Conservation (phyloP, 2,329 filamentous ascomycete species). For the Fonsecaea pugnacius region DNA sequence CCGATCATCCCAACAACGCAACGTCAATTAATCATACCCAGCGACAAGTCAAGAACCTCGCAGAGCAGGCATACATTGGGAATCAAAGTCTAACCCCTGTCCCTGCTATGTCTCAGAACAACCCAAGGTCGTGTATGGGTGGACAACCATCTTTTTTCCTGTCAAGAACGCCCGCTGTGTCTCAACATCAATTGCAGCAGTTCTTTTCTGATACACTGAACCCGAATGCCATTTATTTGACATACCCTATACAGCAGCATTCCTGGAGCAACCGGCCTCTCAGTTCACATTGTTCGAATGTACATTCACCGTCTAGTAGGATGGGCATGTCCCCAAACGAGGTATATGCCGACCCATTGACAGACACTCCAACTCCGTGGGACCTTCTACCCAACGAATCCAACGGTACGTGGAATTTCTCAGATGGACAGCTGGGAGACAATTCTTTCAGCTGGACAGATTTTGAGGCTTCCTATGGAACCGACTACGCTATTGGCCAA, state of each 20-base stretch:
- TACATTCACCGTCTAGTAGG: constrained; percentile 20
- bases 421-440: constrained; percentile 26
- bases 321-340: constrained; percentile 22
- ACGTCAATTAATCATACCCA: constrained; percentile 34
- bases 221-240: constrained; percentile 32
- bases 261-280: constrained; percentile 32
- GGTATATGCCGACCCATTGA: constrained; percentile 18
- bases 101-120: constrained; percentile 23
- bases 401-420: constrained; percentile 33
- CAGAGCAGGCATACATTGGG: constrained; percentile 29
- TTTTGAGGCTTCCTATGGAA: constrained; percentile 29
- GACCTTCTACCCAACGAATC: constrained; percentile 26
- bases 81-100: constrained; percentile 22
- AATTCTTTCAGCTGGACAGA: constrained; percentile 33
- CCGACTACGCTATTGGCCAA: constrained; percentile 32
- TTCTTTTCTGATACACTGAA: constrained; percentile 29
- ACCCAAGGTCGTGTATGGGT: constrained; percentile 36
- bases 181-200: constrained; percentile 31
- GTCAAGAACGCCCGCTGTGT: constrained; percentile 29
- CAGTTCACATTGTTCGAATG: constrained; percentile 30
- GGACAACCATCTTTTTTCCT: constrained; percentile 35
- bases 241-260: constrained; percentile 35
- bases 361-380: constrained; percentile 22
- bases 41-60: constrained; percentile 34
- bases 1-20: constrained; percentile 38